These are phyloP conservation scores for Sphagnum tenellum DNA, from an alignment of 225 moss, liverwort and hornwort species.

Conservation along the genomic window DNA sequence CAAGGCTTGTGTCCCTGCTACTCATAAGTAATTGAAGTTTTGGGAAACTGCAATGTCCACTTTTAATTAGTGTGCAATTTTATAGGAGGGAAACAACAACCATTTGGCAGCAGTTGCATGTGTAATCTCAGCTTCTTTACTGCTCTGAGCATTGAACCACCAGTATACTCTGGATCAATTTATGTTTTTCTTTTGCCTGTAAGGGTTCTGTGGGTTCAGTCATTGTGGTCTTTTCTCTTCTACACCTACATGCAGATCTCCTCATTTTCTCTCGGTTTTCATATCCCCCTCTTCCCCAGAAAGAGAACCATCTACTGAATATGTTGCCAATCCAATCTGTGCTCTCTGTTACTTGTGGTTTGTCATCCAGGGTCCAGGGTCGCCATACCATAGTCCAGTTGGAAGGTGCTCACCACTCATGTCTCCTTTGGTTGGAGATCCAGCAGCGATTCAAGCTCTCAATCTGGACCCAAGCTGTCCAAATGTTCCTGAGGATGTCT, in stretches of 20 bases:
- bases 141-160: background rate
- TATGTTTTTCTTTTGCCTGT: background rate
- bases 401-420: conserved; percentile 59
- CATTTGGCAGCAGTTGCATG: no score
- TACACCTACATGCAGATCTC: no score
- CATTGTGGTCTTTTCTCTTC: no score
- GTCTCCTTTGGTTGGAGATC: conserved; percentile 73
- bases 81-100: no score
- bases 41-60: no score
- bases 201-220: no score
- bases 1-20: background rate
- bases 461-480: conserved; percentile 85
- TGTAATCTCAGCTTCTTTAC: background rate
- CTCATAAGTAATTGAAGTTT: no score
- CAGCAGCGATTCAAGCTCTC: conserved; percentile 68
- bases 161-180: background rate
- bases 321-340: no score
- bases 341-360: background rate
- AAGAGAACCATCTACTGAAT: no score
- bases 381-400: conserved; percentile 68
- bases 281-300: no score
- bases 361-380: conserved; percentile 57
- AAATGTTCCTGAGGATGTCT: conserved; percentile 65
- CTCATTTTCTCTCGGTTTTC: no score
- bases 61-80: no score